Evolutionary conservation across 176 grass and related monocot species (phyloP).

Genomic region (Cymbopogon citratus): DNA sequence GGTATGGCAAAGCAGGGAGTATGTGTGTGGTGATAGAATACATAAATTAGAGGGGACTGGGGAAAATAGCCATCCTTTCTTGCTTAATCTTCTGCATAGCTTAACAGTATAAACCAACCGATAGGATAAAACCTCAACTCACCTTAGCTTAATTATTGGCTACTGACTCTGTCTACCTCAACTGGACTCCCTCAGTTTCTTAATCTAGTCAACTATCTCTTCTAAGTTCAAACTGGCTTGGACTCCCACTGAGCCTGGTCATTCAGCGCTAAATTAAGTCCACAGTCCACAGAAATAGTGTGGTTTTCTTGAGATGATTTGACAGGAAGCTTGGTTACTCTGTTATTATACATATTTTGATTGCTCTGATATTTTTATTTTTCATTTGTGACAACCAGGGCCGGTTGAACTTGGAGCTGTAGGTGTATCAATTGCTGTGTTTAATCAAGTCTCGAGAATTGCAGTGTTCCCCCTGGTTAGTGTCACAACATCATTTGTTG

Average conservation of each 20-base stretch:
- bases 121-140: neutral
- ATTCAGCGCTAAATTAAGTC: neutral
- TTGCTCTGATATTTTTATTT: constrained; percentile 18
- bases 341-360: neutral
- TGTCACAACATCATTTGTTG: constrained; percentile 95
- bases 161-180: neutral
- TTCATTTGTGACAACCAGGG: constrained; percentile 48
- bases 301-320: neutral
- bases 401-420: constrained; percentile 79
- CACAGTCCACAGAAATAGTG: neutral
- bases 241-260: neutral
- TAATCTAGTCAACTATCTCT: neutral
- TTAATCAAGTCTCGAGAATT: constrained; percentile 89
- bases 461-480: constrained; percentile 88
- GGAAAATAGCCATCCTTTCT: neutral
- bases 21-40: neutral
- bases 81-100: neutral
- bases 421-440: constrained; percentile 81
- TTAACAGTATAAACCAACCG: neutral
- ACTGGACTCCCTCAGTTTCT: neutral
- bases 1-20: neutral
- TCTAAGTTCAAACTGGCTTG: no score
- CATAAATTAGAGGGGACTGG: neutral
- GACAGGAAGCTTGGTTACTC: neutral
- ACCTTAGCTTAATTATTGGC: neutral